phyloP scores from a whole-genome alignment of 2,329 filamentous ascomycete species.

The Pseudopithomyces maydicus region DNA sequence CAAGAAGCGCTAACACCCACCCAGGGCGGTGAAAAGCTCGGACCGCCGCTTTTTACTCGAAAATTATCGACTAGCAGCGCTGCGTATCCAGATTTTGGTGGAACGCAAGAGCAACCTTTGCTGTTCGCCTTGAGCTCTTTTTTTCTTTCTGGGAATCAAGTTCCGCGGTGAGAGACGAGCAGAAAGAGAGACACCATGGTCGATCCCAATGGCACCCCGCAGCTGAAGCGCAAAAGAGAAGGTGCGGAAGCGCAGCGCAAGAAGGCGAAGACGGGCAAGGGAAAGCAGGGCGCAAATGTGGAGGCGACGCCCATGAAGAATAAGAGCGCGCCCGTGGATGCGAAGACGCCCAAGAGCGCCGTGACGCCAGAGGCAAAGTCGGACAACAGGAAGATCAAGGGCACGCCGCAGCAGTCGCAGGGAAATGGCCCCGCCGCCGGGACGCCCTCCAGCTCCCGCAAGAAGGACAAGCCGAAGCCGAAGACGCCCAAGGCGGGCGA shows the following conservation, averaged over 20 bases:
- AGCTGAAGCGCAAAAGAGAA: constrained; percentile 39
- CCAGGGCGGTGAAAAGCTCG: constrained; percentile 28
- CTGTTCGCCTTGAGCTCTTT: neutral
- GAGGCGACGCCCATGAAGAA: constrained; percentile 15
- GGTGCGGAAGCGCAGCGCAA: constrained; percentile 33
- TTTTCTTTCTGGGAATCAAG: neutral
- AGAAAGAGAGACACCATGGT: constrained; percentile 32
- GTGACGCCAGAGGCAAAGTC: constrained; percentile 13
- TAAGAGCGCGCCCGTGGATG: constrained; percentile 12
- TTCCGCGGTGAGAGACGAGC: no score
- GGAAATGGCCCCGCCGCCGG: constrained; percentile 13
- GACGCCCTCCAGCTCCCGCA: constrained; percentile 13
- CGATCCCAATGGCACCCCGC: constrained; percentile 21
- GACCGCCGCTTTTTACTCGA: constrained; percentile 24
- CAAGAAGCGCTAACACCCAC: constrained; percentile 14
- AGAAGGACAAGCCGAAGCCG: constrained; percentile 13
- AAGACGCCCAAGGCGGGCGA: constrained; percentile 6
- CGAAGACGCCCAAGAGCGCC: constrained; percentile 19
- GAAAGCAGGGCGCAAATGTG: constrained; percentile 15
- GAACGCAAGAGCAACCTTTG: neutral
- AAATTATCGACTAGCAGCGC: constrained; percentile 29
- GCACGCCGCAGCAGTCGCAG: constrained; percentile 14
- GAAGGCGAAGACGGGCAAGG: constrained; percentile 36
- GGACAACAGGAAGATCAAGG: constrained; percentile 12
- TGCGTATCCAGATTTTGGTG: no score